phyloP scores from a whole-genome alignment of 495 filamentous ascomycete species.

The Podospora pseudopauciseta region DNA sequence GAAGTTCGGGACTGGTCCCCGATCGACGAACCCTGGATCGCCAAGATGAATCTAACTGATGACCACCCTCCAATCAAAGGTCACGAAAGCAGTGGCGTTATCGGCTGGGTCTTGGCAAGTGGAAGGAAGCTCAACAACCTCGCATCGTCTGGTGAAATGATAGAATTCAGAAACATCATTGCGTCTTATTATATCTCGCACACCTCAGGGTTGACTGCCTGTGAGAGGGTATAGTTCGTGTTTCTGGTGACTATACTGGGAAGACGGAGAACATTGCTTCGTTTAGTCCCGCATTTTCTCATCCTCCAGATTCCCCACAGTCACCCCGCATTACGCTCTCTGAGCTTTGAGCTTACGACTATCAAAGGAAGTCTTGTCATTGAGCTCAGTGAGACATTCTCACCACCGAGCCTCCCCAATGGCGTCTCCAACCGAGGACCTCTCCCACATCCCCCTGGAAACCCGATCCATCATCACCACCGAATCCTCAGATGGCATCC shows the following conservation, averaged over 20 bases:
- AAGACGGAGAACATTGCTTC: neutral
- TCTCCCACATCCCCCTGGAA: conserved; percentile 21
- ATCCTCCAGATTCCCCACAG: neutral
- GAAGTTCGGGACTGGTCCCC: neutral
- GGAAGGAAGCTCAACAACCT: neutral
- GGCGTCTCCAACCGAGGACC: conserved; percentile 11
- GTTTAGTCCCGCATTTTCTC: neutral
- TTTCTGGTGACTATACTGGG: neutral
- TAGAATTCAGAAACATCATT: neutral
- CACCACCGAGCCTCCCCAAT: conserved; percentile 9
- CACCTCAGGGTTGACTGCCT: neutral
- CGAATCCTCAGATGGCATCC: conserved; percentile 41
- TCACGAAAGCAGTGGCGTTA: conserved; percentile 3
- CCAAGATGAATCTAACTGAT: neutral
- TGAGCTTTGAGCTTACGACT: neutral
- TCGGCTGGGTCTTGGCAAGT: conserved; percentile 5
- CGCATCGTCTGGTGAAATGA: neutral
- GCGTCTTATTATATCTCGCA: neutral
- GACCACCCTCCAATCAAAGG: neutral
- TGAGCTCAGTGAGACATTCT: neutral
- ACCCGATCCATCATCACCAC: conserved; percentile 23
- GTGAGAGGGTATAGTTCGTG: neutral
- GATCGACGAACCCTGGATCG: neutral
- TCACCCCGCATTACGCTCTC: neutral
- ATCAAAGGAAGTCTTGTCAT: no score